Conservation (phyloP, 2,329 filamentous ascomycete genomes). For the Fonsecaea monophora region DNA sequence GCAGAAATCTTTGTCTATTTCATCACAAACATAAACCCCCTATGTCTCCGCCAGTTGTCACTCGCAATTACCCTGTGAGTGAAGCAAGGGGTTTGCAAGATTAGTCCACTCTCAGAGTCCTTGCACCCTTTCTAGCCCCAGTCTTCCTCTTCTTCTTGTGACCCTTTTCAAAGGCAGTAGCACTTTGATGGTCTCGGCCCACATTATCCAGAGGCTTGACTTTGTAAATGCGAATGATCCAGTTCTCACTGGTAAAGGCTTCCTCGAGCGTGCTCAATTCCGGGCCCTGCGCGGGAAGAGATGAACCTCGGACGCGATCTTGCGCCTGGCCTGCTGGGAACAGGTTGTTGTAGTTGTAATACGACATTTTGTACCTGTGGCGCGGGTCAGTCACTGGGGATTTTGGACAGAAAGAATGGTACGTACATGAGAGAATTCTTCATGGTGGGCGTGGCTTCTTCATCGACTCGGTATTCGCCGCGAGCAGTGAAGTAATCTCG, state of each 20-base stretch:
- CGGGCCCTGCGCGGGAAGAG: slow-evolving; percentile 82
- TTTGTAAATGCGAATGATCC: slow-evolving; percentile 99
- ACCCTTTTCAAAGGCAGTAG: slow-evolving; percentile 60
- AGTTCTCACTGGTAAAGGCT: slow-evolving; percentile 98
- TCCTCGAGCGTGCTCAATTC: slow-evolving; percentile 90
- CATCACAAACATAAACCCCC: slow-evolving; percentile 9
- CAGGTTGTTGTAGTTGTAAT: slow-evolving; percentile 92
- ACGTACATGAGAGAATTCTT: slow-evolving; percentile 98
- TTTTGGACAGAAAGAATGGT: background rate
- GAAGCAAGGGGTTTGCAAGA: background rate
- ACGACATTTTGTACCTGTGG: slow-evolving; percentile 98
- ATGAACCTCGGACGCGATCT: slow-evolving; percentile 84
- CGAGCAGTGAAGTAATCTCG: slow-evolving; percentile 92
- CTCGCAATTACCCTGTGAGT: background rate
- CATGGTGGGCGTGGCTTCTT: slow-evolving; percentile 94
- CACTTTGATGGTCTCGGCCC: slow-evolving; percentile 80
- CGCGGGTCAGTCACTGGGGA: slow-evolving; percentile 37
- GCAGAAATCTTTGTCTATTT: slow-evolving; percentile 22
- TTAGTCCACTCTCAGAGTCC: slow-evolving; percentile 54
- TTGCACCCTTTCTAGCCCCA: slow-evolving; percentile 51
- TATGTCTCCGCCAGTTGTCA: background rate
- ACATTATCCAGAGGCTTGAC: slow-evolving; percentile 99
- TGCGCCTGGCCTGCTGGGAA: slow-evolving; percentile 90
- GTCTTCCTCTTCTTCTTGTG: slow-evolving; percentile 60
- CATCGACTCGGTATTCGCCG: slow-evolving; percentile 94